phyloP scores from a whole-genome alignment of 352 stramenopile species.

The Globisporangium camurandrum region DNA sequence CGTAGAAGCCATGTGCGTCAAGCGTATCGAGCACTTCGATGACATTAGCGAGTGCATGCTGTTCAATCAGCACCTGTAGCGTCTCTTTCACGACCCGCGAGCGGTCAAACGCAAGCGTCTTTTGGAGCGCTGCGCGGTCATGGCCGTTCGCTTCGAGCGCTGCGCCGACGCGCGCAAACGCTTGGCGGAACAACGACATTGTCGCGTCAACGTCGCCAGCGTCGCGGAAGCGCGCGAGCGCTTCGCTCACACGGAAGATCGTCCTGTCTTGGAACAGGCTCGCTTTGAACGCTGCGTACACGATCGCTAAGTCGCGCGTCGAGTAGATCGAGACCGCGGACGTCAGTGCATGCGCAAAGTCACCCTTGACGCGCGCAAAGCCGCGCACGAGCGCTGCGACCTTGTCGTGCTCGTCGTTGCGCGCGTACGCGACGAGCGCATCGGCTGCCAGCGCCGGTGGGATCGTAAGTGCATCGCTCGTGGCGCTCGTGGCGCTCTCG shows the following conservation, averaged over 20 bases:
- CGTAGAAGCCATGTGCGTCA: slow-evolving; percentile 19
- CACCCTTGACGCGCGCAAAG: slow-evolving; percentile 24
- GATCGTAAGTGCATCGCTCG: no score
- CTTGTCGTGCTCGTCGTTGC: slow-evolving; percentile 36
- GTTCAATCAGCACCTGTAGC: slow-evolving; percentile 26
- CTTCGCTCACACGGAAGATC: slow-evolving; percentile 36
- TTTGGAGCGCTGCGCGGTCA: slow-evolving; percentile 1
- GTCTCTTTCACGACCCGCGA: slow-evolving; percentile 14
- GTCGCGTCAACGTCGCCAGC: slow-evolving; percentile 27
- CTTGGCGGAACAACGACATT: slow-evolving; percentile 25
- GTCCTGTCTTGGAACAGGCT: slow-evolving; percentile 30
- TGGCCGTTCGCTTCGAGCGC: slow-evolving; percentile 14
- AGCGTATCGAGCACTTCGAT: slow-evolving; percentile 28
- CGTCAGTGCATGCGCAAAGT: slow-evolving; percentile 26
- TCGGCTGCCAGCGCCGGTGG: slow-evolving; percentile 25
- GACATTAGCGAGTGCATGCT: slow-evolving; percentile 21
- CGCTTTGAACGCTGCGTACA: slow-evolving; percentile 35
- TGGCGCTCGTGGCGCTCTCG: slow-evolving; percentile 3
- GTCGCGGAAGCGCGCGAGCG: slow-evolving; percentile 33
- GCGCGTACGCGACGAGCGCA: slow-evolving; percentile 27
- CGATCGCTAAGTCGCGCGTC: slow-evolving; percentile 21
- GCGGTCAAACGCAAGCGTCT: slow-evolving; percentile 9
- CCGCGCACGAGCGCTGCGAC: slow-evolving; percentile 34
- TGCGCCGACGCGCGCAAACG: slow-evolving; percentile 21
- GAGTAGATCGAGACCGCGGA: slow-evolving; percentile 20